These are phyloP conservation scores for Fragosphaeria purpurea DNA, from an alignment of 2,329 filamentous ascomycete species.

Conservation along the genomic window DNA sequence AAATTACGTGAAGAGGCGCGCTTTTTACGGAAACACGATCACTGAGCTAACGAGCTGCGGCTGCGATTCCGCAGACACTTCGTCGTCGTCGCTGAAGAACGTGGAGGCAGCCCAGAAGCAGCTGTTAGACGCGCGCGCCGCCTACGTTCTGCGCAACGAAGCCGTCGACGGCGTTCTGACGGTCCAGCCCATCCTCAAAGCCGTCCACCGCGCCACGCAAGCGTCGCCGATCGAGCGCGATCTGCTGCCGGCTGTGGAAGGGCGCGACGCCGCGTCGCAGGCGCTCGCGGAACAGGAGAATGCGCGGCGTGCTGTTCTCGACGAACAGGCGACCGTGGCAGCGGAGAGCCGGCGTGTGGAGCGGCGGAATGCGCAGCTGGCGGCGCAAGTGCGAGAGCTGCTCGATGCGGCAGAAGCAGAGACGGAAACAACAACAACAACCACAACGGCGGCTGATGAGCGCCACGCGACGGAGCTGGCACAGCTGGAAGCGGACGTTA, in stretches of 20 bases:
- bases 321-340: constrained; percentile 46
- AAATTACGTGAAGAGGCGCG: not conserved
- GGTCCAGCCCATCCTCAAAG: constrained; percentile 66
- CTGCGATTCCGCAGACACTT: not conserved
- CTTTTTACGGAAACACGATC: not conserved
- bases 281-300: constrained; percentile 50
- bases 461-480: constrained; percentile 43
- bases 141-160: constrained; percentile 58
- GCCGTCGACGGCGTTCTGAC: constrained; percentile 59
- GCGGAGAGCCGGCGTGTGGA: constrained; percentile 46
- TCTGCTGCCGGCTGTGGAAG: constrained; percentile 54
- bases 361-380: constrained; percentile 52
- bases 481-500: constrained; percentile 48
- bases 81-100: constrained; percentile 14
- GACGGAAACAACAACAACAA: constrained; percentile 38
- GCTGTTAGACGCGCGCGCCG: constrained; percentile 59
- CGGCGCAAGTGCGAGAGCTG: constrained; percentile 52
- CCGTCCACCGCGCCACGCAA: constrained; percentile 59
- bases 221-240: constrained; percentile 58
- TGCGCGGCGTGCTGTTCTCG: constrained; percentile 38
- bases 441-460: constrained; percentile 38
- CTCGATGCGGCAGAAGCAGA: constrained; percentile 40
- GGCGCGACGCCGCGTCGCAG: constrained; percentile 58
- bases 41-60: too few relatives aligned
- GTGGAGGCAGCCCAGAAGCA: constrained; percentile 51